phyloP scores from a whole-genome alignment of 768 basidiomycete genomes.

The Collybia nuda region DNA sequence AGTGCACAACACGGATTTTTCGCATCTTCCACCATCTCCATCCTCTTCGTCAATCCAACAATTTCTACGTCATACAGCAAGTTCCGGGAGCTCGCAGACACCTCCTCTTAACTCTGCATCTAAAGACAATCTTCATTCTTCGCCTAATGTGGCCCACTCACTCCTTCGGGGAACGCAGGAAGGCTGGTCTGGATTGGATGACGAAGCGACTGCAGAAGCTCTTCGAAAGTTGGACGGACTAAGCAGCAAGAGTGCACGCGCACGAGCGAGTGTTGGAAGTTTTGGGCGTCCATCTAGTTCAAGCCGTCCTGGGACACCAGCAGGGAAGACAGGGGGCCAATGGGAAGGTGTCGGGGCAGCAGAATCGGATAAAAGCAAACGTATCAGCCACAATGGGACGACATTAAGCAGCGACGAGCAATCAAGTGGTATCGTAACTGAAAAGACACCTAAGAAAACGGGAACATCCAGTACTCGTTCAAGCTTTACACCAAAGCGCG shows the following conservation, averaged over 20 bases:
- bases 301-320: conserved; percentile 76
- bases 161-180: conserved; percentile 85
- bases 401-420: conserved; percentile 63
- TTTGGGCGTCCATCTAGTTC: conserved; percentile 63
- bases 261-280: conserved; percentile 76
- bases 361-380: conserved; percentile 38
- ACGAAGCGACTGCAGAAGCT: conserved; percentile 87
- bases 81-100: conserved; percentile 36
- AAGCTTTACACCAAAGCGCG: conserved; percentile 83
- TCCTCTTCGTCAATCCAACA: conserved; percentile 89
- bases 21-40: conserved; percentile 88
- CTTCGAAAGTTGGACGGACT: conserved; percentile 92
- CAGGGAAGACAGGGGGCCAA: conserved; percentile 59
- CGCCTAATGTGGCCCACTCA: conserved; percentile 80
- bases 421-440: conserved; percentile 39
- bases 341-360: conserved; percentile 69
- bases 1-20: conserved; percentile 74
- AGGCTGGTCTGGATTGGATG: conserved; percentile 86
- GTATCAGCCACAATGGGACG: conserved; percentile 33
- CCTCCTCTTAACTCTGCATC: conserved; percentile 39
- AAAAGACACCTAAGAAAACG: conserved; percentile 71
- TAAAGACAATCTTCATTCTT: conserved; percentile 42
- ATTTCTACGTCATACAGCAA: conserved; percentile 61
- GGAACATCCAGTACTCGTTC: conserved; percentile 56
- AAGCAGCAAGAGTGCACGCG: conserved; percentile 70